Evolutionary conservation across 495 filamentous ascomycete genomes (phyloP).

Genomic region (Penicillium tannophilum): DNA sequence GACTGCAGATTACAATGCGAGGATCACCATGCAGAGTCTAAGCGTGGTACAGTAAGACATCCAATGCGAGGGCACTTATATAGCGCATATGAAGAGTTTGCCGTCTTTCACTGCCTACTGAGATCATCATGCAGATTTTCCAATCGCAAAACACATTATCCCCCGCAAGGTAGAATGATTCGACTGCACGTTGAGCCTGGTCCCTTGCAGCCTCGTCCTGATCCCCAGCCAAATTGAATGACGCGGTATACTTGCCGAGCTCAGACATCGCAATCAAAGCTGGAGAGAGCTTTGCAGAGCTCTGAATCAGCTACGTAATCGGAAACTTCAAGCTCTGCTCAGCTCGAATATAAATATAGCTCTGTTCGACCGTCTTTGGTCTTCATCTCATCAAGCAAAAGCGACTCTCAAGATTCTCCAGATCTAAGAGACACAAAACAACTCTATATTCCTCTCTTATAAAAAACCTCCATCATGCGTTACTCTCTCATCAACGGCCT

Average conservation of each 20-base stretch:
- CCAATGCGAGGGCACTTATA: constrained; percentile 13
- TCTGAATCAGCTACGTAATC: constrained; percentile 19
- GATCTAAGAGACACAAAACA: constrained; percentile 3
- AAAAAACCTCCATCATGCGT: constrained; percentile 18
- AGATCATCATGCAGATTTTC: constrained; percentile 4
- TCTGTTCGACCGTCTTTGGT: constrained; percentile 5
- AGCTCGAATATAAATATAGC: constrained; percentile 28
- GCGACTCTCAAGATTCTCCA: constrained; percentile 12
- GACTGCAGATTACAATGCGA: constrained; percentile 23
- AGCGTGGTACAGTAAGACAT: constrained; percentile 16
- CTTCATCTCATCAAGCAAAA: constrained; percentile 23
- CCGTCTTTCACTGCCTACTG: background rate
- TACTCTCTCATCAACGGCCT: constrained; percentile 28
- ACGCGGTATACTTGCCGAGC: constrained; percentile 27
- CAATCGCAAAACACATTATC: constrained; percentile 7
- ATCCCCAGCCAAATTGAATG: constrained; percentile 17
- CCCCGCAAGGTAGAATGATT: constrained; percentile 27
- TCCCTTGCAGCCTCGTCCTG: constrained; percentile 54
- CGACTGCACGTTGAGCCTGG: constrained; percentile 20
- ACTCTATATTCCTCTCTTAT: background rate
- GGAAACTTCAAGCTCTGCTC: constrained; percentile 10
- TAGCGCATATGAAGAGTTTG: constrained; percentile 5
- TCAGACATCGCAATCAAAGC: constrained; percentile 45
- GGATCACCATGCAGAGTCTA: constrained; percentile 24
- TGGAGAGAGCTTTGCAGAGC: constrained; percentile 36